phyloP scores from a whole-genome alignment of 306 rosid genomes.

The Vigna nakashimae region DNA sequence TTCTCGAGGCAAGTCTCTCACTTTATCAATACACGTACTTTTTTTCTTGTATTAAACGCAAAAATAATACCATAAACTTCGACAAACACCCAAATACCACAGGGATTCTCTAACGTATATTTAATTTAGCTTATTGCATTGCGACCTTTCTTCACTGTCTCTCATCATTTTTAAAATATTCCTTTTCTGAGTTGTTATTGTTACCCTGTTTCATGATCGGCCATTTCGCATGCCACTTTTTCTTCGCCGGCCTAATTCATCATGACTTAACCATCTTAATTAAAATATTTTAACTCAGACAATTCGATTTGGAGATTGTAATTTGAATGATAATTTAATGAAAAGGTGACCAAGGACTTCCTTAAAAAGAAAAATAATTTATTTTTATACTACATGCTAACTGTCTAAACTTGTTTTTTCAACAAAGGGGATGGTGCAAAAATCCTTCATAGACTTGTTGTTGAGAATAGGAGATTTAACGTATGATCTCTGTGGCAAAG shows the following conservation, averaged over 20 bases:
- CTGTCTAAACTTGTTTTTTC: background rate
- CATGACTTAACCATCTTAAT: conserved; percentile 10
- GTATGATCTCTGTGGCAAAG: background rate
- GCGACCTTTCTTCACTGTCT: too few relatives aligned
- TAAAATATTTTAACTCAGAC: background rate
- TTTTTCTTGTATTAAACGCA: conserved; percentile 42
- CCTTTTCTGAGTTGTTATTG: conserved; percentile 27
- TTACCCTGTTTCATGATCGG: conserved; percentile 21
- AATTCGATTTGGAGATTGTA: background rate
- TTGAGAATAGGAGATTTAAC: background rate
- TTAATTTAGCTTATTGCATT: background rate
- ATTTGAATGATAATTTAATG: too few relatives aligned
- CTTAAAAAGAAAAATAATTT: background rate
- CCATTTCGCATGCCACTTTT: conserved; percentile 19
- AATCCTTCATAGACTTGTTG: background rate
- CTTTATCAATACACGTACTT: conserved; percentile 29
- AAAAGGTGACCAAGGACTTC: background rate
- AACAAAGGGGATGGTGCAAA: background rate
- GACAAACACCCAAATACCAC: conserved; percentile 10
- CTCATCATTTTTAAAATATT: conserved; percentile 46
- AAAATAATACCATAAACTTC: conserved; percentile 5
- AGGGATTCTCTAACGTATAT: background rate
- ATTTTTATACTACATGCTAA: too few relatives aligned
- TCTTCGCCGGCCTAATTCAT: conserved; percentile 18
- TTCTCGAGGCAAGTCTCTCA: conserved; percentile 13